A percentile compares a stretch with the other conserved stretches of the same genome.
phyloP scores from a whole-genome alignment of 2,329 filamentous ascomycete genomes.

The Calonectria montana region DNA sequence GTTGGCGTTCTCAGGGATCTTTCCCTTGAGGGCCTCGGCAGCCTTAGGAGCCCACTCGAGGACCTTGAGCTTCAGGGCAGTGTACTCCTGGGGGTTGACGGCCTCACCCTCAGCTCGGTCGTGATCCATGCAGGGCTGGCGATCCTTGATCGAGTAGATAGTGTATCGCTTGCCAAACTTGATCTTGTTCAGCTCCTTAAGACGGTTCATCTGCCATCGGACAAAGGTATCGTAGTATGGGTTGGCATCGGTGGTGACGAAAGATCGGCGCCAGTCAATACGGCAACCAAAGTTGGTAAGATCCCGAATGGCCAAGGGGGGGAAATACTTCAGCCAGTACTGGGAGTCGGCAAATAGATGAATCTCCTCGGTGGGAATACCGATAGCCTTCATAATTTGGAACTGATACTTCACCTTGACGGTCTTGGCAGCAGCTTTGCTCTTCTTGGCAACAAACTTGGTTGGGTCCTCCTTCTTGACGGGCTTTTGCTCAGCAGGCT shows the following conservation, averaged over 20 bases:
- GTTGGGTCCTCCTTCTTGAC: slow-evolving; percentile 79
- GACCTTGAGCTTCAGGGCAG: slow-evolving; percentile 89
- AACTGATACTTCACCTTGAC: slow-evolving; percentile 96
- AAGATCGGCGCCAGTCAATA: slow-evolving; percentile 92
- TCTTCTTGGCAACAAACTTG: slow-evolving; percentile 93
- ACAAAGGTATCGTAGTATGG: slow-evolving; percentile 97
- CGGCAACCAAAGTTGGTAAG: slow-evolving; percentile 85
- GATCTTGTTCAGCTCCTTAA: slow-evolving; percentile 91
- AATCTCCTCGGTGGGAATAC: slow-evolving; percentile 88
- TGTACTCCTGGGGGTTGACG: slow-evolving; percentile 88
- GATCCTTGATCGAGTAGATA: slow-evolving; percentile 73
- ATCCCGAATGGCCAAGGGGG: slow-evolving; percentile 70
- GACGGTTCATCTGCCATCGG: slow-evolving; percentile 95
- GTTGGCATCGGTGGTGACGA: slow-evolving; percentile 96
- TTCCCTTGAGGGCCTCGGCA: slow-evolving; percentile 76
- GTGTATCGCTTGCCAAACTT: slow-evolving; percentile 95
- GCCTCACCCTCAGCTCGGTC: slow-evolving; percentile 60
- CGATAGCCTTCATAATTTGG: slow-evolving; percentile 93
- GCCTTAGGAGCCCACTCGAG: slow-evolving; percentile 88
- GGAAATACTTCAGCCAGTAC: slow-evolving; percentile 94
- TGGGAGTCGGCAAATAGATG: slow-evolving; percentile 92
- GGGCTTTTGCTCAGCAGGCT: slow-evolving; percentile 70
- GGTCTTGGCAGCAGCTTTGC: slow-evolving; percentile 89
- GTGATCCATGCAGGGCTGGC: slow-evolving; percentile 61
- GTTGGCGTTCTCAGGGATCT: slow-evolving; percentile 81